Evolutionary conservation across 2,329 filamentous ascomycete species (phyloP).

Genomic region (Nannizziopsis arthrosporioides): DNA sequence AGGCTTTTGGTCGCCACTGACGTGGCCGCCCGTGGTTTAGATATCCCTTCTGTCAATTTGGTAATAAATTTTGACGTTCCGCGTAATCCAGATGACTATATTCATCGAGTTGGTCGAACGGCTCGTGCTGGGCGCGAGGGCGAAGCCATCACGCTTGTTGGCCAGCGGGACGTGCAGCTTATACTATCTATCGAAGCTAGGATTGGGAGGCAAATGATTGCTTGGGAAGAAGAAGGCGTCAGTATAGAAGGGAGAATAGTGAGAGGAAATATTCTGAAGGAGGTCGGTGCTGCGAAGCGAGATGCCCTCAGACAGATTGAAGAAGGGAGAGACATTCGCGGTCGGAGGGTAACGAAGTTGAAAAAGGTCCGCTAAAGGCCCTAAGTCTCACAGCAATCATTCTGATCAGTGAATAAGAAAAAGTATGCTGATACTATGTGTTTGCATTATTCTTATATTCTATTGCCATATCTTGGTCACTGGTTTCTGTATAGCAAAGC

Average conservation of each 20-base stretch:
- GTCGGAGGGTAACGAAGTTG: constrained; percentile 53
- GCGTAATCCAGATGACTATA: constrained; percentile 92
- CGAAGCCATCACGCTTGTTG: constrained; percentile 75
- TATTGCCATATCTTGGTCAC: too few relatives aligned
- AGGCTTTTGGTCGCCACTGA: constrained; percentile 89
- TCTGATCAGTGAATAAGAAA: not conserved
- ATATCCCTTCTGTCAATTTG: constrained; percentile 81
- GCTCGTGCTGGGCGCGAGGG: constrained; percentile 79
- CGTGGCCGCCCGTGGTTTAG: constrained; percentile 83
- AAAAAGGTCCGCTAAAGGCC: constrained; percentile 29
- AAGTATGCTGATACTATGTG: not conserved
- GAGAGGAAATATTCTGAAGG: constrained; percentile 63
- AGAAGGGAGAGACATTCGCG: constrained; percentile 78
- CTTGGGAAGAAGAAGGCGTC: constrained; percentile 81
- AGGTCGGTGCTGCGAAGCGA: constrained; percentile 89
- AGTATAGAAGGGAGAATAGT: constrained; percentile 86
- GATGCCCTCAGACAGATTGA: constrained; percentile 86
- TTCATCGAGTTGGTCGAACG: constrained; percentile 90
- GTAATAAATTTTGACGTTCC: constrained; percentile 96
- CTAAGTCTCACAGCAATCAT: not conserved
- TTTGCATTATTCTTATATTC: not conserved
- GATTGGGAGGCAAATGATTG: constrained; percentile 65
- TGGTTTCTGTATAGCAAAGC: too few relatives aligned
- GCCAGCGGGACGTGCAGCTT: constrained; percentile 82
- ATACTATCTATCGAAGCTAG: constrained; percentile 81